These are phyloP conservation scores for Apiospora koreana DNA, from an alignment of 2,329 filamentous ascomycete genomes.

Conservation along the genomic window DNA sequence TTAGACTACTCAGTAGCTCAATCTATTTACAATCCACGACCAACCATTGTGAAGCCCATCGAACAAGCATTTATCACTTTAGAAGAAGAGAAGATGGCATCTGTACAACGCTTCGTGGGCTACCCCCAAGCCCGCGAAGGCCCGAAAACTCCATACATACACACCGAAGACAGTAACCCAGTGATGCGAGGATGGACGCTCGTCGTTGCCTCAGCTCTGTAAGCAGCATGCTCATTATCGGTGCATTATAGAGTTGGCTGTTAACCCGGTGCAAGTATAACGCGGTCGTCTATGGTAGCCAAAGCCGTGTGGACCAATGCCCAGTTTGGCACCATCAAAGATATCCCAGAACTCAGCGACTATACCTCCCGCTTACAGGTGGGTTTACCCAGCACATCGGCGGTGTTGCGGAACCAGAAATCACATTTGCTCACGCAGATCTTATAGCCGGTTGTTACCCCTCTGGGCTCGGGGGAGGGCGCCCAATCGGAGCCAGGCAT, in stretches of 20 bases:
- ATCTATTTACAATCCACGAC: neutral
- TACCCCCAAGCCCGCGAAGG: slow-evolving; percentile 32
- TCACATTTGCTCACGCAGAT: neutral
- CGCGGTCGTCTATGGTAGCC: slow-evolving; percentile 61
- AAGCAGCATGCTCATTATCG: slow-evolving; percentile 26
- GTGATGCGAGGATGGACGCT: slow-evolving; percentile 67
- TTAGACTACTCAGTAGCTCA: neutral
- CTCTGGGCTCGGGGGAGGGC: slow-evolving; percentile 40
- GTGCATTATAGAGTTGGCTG: slow-evolving; percentile 11
- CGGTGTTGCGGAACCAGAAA: neutral
- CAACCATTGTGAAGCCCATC: neutral
- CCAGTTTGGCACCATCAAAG: slow-evolving; percentile 49
- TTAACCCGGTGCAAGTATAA: slow-evolving; percentile 46
- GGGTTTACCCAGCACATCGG: slow-evolving; percentile 20
- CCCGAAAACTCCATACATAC: slow-evolving; percentile 41
- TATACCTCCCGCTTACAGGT: slow-evolving; percentile 52
- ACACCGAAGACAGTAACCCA: slow-evolving; percentile 64
- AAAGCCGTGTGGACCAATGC: slow-evolving; percentile 71
- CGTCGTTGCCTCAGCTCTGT: slow-evolving; percentile 63
- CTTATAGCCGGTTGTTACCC: slow-evolving; percentile 57
- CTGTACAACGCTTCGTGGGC: slow-evolving; percentile 27
- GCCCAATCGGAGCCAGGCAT: slow-evolving; percentile 39
- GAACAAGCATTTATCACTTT: neutral
- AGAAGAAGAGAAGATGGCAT: slow-evolving; percentile 17
- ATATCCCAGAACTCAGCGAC: slow-evolving; percentile 46